phyloP scores from a whole-genome alignment of 129 eudicot species.

The Tanacetum coccineum region DNA sequence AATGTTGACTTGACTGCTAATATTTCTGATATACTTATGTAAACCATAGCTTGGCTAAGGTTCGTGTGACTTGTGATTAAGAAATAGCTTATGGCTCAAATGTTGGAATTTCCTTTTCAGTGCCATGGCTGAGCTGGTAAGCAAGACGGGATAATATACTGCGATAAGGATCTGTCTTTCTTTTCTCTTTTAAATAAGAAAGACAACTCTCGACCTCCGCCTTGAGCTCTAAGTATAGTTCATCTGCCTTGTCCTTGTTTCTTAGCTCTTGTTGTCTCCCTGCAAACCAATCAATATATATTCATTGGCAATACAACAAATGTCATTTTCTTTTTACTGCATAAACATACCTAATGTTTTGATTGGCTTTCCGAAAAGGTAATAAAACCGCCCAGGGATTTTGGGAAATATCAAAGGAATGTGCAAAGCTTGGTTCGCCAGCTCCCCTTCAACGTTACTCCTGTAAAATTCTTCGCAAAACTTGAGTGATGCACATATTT shows the following conservation, averaged over 20 bases:
- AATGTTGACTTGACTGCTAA: no score
- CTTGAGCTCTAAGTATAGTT: slow-evolving; percentile 63
- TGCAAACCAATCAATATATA: slow-evolving; percentile 17
- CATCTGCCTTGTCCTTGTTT: slow-evolving; percentile 56
- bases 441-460: slow-evolving; percentile 55
- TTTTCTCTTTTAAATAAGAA: slow-evolving; percentile 57
- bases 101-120: slow-evolving; percentile 61
- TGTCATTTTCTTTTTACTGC: not conserved
- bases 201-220: slow-evolving; percentile 66
- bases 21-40: no score
- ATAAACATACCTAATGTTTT: slow-evolving; percentile 53
- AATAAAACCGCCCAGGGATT: slow-evolving; percentile 86
- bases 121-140: slow-evolving; percentile 59
- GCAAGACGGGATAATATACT: slow-evolving; percentile 51
- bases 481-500: no score
- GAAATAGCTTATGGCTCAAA: slow-evolving; percentile 38
- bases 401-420: slow-evolving; percentile 71
- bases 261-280: slow-evolving; percentile 68
- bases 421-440: slow-evolving; percentile 66
- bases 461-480: slow-evolving; percentile 17
- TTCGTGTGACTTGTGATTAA: no score
- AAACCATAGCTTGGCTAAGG: no score
- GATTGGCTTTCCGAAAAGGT: slow-evolving; percentile 65
- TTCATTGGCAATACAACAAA: not conserved
- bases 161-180: slow-evolving; percentile 74